These are phyloP conservation scores for Kuraishia cidri DNA, from an alignment of 805 yeast species.

Conservation along the genomic window DNA sequence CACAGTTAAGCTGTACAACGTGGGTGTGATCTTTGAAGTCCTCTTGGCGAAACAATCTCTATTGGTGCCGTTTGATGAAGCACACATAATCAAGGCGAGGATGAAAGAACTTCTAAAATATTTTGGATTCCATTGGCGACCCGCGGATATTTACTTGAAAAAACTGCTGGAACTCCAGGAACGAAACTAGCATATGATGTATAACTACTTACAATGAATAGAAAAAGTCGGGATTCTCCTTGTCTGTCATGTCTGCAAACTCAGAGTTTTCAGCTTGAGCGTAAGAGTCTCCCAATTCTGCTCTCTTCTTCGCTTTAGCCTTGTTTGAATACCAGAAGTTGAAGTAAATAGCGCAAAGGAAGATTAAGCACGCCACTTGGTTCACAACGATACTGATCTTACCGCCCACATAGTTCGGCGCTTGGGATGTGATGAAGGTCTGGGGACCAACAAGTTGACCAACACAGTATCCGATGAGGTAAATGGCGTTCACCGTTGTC, in stretches of 20 bases:
- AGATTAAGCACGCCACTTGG: constrained; percentile 23
- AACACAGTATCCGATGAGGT: constrained; percentile 56
- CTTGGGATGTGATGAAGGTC: constrained; percentile 45
- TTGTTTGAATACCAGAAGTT: constrained; percentile 26
- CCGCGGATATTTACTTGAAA: too few relatives aligned
- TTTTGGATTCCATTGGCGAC: too few relatives aligned
- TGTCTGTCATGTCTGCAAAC: constrained; percentile 45
- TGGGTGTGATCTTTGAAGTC: too few relatives aligned
- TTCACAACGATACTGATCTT: too few relatives aligned
- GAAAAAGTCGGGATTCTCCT: constrained; percentile 40
- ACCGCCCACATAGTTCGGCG: constrained; percentile 46
- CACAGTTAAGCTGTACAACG: too few relatives aligned
- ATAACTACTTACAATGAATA: constrained; percentile 27
- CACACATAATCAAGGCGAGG: too few relatives aligned
- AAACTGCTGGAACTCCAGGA: too few relatives aligned
- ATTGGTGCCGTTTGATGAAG: too few relatives aligned
- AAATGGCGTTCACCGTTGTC: constrained; percentile 46
- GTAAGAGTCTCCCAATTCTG: constrained; percentile 10
- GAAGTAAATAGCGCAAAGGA: constrained; percentile 10
- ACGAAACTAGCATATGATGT: too few relatives aligned
- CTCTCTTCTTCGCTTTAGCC: constrained; percentile 19
- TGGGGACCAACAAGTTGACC: constrained; percentile 73
- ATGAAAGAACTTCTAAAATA: too few relatives aligned
- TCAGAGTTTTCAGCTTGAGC: constrained; percentile 19
- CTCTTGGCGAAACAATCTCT: too few relatives aligned